Evolutionary conservation across 2,329 filamentous ascomycete genomes (phyloP), one percentile per base, ranked within the genome.

Genomic region (Waltergamsia citrina): DNA sequence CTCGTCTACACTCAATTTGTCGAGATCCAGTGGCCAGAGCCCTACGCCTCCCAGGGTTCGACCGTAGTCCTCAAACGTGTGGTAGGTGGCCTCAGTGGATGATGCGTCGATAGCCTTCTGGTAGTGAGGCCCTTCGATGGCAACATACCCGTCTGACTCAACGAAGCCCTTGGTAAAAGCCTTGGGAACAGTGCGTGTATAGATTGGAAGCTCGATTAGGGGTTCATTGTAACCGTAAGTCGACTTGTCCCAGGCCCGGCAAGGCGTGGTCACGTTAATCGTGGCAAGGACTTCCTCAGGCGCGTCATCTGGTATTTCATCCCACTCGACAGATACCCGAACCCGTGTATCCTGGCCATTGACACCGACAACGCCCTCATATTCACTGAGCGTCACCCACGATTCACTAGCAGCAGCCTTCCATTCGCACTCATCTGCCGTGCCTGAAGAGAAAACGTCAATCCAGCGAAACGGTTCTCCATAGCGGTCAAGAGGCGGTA

Each of bases 121-220:
- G 51, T 65, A 69, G 41, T 76, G 64, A 2, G 63, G 59, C 1
- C 63, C 72, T 38, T 74, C 66, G 30, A 78, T 74, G 10, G 71
- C 56, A 16, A 77, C 56, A 34, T 67, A 59, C n/a, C 60, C 57
- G 43, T 81, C 74, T 1, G 69, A 69, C 52, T 83, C 78, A 29
- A 81, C 62, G 40, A 78, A 81, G 4, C 78, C 78, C 20, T 54
- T 38, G 7, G 54, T 60, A 51, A 79, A 81, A 35, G 57, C 60
- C 2, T 56, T 47, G 0, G 76, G 68, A 2, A 72, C 47, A 2
- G 51, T 47, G 6, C 65, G 63, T 29, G 68, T 60, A 39, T 65
- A 60, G 18, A 80, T 59, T 0, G 75, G 74, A 0, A 80, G 59
- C 32, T 72, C 60, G 3, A 81, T 54, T 9, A 60, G 56, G 0